Base-by-base conservation (phyloP, 176 grass and related monocot genomes). In the Aegilops sharonensis region DNA sequence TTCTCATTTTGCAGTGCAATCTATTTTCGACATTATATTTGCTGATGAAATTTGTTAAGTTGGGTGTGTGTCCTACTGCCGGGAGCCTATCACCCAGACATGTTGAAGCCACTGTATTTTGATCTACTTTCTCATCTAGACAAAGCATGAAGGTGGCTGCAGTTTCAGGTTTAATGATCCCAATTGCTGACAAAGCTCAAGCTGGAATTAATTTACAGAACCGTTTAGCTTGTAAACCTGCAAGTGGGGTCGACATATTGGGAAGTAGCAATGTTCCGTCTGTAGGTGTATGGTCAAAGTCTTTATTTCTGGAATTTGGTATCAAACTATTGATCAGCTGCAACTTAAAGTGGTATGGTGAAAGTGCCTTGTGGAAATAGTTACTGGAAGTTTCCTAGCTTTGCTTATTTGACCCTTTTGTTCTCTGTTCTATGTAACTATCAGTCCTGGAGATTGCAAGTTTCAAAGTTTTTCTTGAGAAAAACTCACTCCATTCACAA, bases 11-110 rank as follows among this genome's bases (percentile, higher is more conserved):
- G 91, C 91, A 95, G 95, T 91, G 18, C 95, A 98, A 85, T 83
- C 84, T 31, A 98, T 95, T 78, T 95, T 92, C 5, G 90, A 98
- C 78, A 83, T 91, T 66, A 85, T 92, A 86, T 94, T 98, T 85
- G 88, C 91, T 0, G 90, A 98, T 68, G 91, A 98, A 90, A 91
- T 92, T 63, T 90, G 89, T 84, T 98, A 83, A 90, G 69, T 37
- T 84, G 45, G 12, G 20, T 7, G 47, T 18, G 6, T 61, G n/a
- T 47, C 11, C 20, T 23, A 68, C n/a, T 85, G 7, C 7, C 72
- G 21, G 52, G 66, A 85, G 48, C 30, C 21, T 21, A n/a, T 23
- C 7, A 4, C 24, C 29, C 30, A 54, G 52, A 62, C 73, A 66
- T 57, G n/a, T 68, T 21, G 73, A 56, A 47, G 62, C 11, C 30